Percentiles rank a stretch among this genome's conserved stretches.
Conservation (phyloP, 1,139 yeast genomes). For the Yamadazyma triangularis region DNA sequence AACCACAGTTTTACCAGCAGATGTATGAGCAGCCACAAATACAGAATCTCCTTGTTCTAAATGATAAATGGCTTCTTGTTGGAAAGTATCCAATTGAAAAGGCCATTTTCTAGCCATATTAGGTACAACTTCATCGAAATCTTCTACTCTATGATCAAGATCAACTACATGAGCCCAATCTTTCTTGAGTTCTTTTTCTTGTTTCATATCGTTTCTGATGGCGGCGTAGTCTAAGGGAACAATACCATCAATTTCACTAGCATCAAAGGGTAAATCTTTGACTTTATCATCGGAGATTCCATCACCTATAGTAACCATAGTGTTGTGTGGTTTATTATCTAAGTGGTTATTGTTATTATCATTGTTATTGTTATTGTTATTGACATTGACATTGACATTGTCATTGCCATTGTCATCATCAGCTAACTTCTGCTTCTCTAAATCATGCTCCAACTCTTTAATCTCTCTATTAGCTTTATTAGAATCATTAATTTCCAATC, state of each 20-base stretch:
- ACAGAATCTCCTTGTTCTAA: conserved; percentile 97
- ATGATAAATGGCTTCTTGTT: conserved; percentile 94
- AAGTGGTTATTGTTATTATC: conserved; percentile 3
- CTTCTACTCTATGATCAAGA: conserved; percentile 73
- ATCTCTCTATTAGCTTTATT: conserved; percentile 12
- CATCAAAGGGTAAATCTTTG: conserved; percentile 25
- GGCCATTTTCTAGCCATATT: conserved; percentile 94
- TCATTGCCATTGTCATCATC: conserved; percentile 12
- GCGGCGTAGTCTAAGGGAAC: conserved; percentile 58
- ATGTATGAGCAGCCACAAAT: conserved; percentile 96
- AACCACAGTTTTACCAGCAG: conserved; percentile 90
- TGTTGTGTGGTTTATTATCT: too few species aligned
- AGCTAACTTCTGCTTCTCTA: conserved; percentile 15
- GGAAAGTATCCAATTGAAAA: conserved; percentile 89
- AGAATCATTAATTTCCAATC: conserved; percentile 35
- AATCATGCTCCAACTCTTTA: conserved; percentile 8
- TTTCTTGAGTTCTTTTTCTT: conserved; percentile 37
- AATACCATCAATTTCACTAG: conserved; percentile 63
- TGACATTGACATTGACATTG: background rate
- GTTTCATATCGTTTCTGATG: conserved; percentile 21
- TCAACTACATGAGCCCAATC: conserved; percentile 97
- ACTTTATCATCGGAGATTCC: too few species aligned
- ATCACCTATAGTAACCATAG: too few species aligned
- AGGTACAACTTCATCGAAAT: conserved; percentile 85
- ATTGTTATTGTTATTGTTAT: too few species aligned